These are phyloP conservation scores for Teunomyces stri DNA, from an alignment of 805 yeast genomes.

Conservation along the genomic window DNA sequence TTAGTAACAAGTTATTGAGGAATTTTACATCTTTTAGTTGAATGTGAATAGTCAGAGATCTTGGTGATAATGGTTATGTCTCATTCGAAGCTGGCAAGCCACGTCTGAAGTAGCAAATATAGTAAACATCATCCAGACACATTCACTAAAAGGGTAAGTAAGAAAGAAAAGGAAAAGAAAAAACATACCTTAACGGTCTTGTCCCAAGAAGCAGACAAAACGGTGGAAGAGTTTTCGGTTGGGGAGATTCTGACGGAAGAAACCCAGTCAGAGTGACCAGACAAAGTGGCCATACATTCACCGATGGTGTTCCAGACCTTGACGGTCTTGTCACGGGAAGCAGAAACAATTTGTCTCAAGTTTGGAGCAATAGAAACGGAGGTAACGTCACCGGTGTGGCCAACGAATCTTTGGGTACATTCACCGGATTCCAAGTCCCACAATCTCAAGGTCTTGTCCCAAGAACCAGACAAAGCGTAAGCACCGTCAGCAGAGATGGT, in stretches of 20 bases:
- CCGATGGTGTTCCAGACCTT: constrained; percentile 99
- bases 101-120: constrained; percentile 99
- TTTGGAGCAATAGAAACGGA: constrained; percentile 94
- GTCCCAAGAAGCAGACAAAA: constrained; percentile 98
- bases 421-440: constrained; percentile 97
- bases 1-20: constrained; percentile 38
- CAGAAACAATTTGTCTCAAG: constrained; percentile 97
- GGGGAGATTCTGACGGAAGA: constrained; percentile 98
- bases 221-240: constrained; percentile 64
- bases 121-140: constrained; percentile 62
- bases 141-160: constrained; percentile 1
- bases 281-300: constrained; percentile 90
- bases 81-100: constrained; percentile 69
- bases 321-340: constrained; percentile 98
- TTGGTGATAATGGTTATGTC: constrained; percentile 93
- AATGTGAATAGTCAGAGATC: constrained; percentile 79
- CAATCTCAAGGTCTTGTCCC: constrained; percentile 99
- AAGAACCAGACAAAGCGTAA: constrained; percentile 97
- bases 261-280: constrained; percentile 99
- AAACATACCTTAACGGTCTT: constrained; percentile 96
- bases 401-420: constrained; percentile 91
- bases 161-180: constrained; percentile 5
- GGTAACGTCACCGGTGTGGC: constrained; percentile 96
- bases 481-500: constrained; percentile 97
- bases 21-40: background rate